Base-by-base conservation (phyloP, 352 stramenopile species). In the Globisporangium camurandrum region DNA sequence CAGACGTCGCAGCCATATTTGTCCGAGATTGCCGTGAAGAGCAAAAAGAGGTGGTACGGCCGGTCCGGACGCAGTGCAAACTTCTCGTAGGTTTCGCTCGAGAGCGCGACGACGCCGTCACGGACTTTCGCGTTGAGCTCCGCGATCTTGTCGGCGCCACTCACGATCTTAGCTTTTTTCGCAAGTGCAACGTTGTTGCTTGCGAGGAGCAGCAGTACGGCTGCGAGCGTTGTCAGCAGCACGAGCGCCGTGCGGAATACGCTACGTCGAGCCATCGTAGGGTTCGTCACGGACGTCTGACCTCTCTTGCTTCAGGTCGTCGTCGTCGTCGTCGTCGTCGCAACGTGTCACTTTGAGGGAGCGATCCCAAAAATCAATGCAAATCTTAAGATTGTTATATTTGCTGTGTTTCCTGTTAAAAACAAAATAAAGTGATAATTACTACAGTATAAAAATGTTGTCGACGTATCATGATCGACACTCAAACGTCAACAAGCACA, bases 1-100 rank as follows among this genome's bases (percentile, higher is more conserved):
- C 82, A 93, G 26, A 68, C 70, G 28, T 87, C 82, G 50, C 82
- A 93, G 30, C 69, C 73, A 59, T 80, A 88, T 55, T 91, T 88
- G 47, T 81, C 71, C 14, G 64, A 67, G 8, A 70, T 66, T n/a
- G 77, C 75, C 39, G 82, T 93, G 62, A 88, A 86, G 34, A 93
- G 58, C 39, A 91, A 53, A 49, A 93, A 63, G 23, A 90, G 40
- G 50, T 93, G 82, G 63, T 91, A 93, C 42, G 82, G 82, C 27
- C 82, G 79, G 43, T 91, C 78, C 0, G 82, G 71, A 1, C 75
- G 75, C 46, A 74, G 40, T 16, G 71, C 78, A 27, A 79, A 75
- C 50, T 75, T 64, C 11, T 68, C 57, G 57, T 84, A 93, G 19
- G 66, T 60, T 2, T 87, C 72, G 47, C 33, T 57, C 14, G 61